Percentiles rank a stretch among this genome's conserved stretches.
phyloP scores from a whole-genome alignment of 2,329 filamentous ascomycete species.

The Cordyceps militaris region DNA sequence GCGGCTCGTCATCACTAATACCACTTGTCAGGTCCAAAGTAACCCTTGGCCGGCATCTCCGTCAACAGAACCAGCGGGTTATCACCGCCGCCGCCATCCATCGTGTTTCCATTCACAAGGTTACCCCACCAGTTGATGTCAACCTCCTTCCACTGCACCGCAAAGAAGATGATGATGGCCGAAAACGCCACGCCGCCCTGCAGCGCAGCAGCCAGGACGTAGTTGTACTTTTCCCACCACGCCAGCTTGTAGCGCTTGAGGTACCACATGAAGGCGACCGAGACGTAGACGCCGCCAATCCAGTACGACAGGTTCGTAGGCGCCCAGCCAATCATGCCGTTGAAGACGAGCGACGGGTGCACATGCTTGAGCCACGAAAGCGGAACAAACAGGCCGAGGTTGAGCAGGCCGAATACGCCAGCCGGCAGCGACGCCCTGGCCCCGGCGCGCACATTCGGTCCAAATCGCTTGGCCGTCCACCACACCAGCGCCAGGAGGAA shows the following conservation, averaged over 20 bases:
- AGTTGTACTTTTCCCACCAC: constrained; percentile 42
- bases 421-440: constrained; percentile 5
- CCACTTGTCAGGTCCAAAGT: constrained; percentile 11
- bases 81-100: constrained; percentile 16
- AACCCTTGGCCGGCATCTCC: constrained; percentile 7
- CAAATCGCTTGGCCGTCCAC: constrained; percentile 62
- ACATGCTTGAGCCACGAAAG: constrained; percentile 28
- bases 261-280: constrained; percentile 37
- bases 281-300: constrained; percentile 33
- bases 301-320: constrained; percentile 37
- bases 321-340: constrained; percentile 36
- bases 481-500: constrained; percentile 29
- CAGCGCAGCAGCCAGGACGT: constrained; percentile 33
- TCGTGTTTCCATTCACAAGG: constrained; percentile 15
- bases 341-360: constrained; percentile 34
- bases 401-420: constrained; percentile 13
- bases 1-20: neutral
- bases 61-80: neutral
- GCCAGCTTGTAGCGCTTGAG: constrained; percentile 30
- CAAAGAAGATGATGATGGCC: constrained; percentile 37
- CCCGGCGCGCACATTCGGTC: constrained; percentile 12
- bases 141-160: constrained; percentile 31
- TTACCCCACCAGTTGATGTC: constrained; percentile 38
- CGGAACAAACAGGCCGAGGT: constrained; percentile 19
- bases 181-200: constrained; percentile 34